A percentile compares a stretch with the other conserved stretches of the same genome.
These are phyloP conservation scores for Knufia fluminis DNA, from an alignment of 2,329 filamentous ascomycete genomes.

Conservation along the genomic window DNA sequence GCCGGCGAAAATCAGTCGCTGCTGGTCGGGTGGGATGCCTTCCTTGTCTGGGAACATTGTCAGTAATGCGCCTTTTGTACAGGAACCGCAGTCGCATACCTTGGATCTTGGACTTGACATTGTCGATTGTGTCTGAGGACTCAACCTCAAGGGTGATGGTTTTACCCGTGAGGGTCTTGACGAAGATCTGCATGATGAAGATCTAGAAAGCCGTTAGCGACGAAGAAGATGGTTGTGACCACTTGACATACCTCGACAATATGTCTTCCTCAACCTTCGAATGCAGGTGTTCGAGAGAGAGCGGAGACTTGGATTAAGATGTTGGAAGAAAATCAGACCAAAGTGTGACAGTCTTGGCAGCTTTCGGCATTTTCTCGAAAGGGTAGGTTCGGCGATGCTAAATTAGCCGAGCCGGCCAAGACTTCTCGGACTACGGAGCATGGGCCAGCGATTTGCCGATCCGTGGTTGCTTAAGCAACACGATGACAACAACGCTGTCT, in stretches of 20 bases:
- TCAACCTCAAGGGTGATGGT: conserved; percentile 99
- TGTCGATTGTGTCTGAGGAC: conserved; percentile 99
- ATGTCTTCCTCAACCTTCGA: conserved; percentile 53
- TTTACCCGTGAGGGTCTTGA: conserved; percentile 84
- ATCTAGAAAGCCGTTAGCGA: conserved; percentile 21
- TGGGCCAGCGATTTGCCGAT: too few species aligned
- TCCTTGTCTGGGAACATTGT: conserved; percentile 71
- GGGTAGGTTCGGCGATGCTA: not conserved
- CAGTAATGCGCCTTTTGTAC: conserved; percentile 1
- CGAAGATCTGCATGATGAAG: conserved; percentile 46
- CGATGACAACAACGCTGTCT: not conserved
- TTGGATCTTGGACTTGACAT: conserved; percentile 97
- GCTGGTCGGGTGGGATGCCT: conserved; percentile 97
- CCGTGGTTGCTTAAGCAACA: not conserved
- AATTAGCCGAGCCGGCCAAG: too few species aligned
- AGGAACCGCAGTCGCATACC: conserved; percentile 35
- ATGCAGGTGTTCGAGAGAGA: conserved; percentile 7
- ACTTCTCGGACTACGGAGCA: too few species aligned
- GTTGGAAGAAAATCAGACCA: not conserved
- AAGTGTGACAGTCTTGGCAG: not conserved
- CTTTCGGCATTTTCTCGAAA: not conserved
- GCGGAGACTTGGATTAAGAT: not conserved
- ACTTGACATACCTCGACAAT: conserved; percentile 48
- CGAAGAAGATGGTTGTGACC: not conserved
- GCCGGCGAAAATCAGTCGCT: conserved; percentile 98